phyloP scores from a whole-genome alignment of 2,329 filamentous ascomycete genomes.

The Aspergillus luchuensis region DNA sequence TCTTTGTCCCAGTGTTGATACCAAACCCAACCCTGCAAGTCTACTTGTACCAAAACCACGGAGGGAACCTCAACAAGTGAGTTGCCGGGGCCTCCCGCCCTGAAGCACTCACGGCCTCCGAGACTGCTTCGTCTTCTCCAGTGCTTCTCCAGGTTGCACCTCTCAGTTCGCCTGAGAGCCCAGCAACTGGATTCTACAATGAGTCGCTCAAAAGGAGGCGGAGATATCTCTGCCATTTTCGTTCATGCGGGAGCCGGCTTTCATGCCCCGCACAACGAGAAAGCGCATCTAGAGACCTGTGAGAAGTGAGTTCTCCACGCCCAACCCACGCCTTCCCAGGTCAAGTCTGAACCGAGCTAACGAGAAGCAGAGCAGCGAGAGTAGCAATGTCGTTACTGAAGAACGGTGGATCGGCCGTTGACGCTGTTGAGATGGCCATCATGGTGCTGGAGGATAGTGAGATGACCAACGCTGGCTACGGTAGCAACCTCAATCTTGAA shows the following conservation, averaged over 20 bases:
- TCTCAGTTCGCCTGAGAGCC: not conserved
- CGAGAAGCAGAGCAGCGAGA: conserved; percentile 68
- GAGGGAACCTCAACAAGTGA: not conserved
- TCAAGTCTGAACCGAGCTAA: conserved; percentile 9
- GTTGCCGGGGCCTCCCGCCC: not conserved
- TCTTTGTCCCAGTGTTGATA: not conserved
- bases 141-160: not conserved
- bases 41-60: not conserved
- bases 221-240: conserved; percentile 74
- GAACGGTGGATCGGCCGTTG: conserved; percentile 75
- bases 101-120: not conserved
- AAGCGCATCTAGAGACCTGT: conserved; percentile 80
- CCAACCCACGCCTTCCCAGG: not conserved
- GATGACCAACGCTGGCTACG: conserved; percentile 94
- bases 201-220: conserved; percentile 40
- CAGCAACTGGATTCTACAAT: conserved; percentile 25
- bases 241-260: conserved; percentile 95
- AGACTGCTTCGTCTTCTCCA: not conserved
- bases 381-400: conserved; percentile 80
- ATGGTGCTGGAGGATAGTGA: conserved; percentile 87
- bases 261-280: conserved; percentile 84
- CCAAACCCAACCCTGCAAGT: not conserved
- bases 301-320: conserved; percentile 67
- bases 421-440: conserved; percentile 88
- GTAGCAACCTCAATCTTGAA: conserved; percentile 90